Percentiles rank a stretch among this genome's conserved stretches.
Evolutionary conservation across 441 rosid genomes (phyloP).

Genomic region (Populus hybrid): DNA sequence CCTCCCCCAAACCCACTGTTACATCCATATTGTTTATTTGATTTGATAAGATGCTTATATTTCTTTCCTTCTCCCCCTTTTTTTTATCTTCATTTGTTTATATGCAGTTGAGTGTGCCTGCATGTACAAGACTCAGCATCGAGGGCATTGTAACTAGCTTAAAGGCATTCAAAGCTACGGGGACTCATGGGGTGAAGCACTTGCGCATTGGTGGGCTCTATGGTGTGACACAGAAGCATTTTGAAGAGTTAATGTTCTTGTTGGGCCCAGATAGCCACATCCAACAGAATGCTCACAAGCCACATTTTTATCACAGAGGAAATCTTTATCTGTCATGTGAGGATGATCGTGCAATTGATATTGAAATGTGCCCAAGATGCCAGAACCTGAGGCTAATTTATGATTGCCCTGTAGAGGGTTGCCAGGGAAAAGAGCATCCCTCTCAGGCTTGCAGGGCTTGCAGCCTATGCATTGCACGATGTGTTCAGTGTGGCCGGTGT

Average conservation of each 20-base stretch:
- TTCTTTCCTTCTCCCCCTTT: background rate
- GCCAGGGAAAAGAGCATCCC: conserved; percentile 47
- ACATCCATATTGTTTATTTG: background rate
- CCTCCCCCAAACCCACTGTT: background rate
- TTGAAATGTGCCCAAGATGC: conserved; percentile 89
- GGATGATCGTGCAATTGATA: conserved; percentile 69
- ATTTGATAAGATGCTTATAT: conserved; percentile 15
- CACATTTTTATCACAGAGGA: conserved; percentile 64
- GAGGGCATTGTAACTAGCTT: conserved; percentile 65
- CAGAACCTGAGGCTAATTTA: conserved; percentile 69
- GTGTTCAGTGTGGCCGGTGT: conserved; percentile 89
- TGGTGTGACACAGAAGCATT: conserved; percentile 67
- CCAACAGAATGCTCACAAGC: conserved; percentile 42
- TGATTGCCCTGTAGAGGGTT: conserved; percentile 84
- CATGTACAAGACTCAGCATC: conserved; percentile 74
- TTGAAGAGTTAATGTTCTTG: conserved; percentile 59
- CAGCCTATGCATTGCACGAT: conserved; percentile 73
- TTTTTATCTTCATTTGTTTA: background rate
- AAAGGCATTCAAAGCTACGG: conserved; percentile 49
- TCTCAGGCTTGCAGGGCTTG: conserved; percentile 72
- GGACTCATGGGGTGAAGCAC: conserved; percentile 55
- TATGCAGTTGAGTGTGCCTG: conserved; percentile 82
- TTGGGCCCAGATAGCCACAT: conserved; percentile 38
- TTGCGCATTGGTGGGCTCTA: conserved; percentile 74
- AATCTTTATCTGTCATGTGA: conserved; percentile 58